Conservation (phyloP, 306 rosid genomes). For the Prunus padus region DNA sequence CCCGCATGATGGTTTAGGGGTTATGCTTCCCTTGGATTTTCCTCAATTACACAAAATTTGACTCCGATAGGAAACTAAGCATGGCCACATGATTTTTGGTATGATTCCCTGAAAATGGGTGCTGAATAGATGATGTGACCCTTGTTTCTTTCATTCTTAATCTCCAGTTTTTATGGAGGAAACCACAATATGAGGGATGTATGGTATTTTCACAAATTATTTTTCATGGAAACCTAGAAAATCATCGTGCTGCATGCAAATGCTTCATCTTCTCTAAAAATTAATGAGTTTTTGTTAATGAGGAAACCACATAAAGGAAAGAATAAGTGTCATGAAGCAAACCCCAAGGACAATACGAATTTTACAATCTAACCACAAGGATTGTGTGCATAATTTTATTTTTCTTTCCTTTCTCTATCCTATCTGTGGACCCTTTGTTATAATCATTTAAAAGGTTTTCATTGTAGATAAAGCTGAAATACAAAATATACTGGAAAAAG, state of each 20-base stretch:
- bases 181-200: not conserved
- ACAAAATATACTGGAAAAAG: not conserved
- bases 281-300: not conserved
- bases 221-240: not conserved
- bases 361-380: not conserved
- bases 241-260: not conserved
- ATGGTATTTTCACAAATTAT: not conserved
- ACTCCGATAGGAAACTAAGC: not conserved
- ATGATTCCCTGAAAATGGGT: not conserved
- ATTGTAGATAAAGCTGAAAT: not conserved
- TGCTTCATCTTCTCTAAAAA: not conserved
- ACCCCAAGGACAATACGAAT: not conserved
- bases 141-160: not conserved
- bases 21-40: not conserved
- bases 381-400: not conserved
- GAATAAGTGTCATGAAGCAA: not conserved
- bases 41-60: not conserved
- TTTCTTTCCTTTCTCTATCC: not conserved
- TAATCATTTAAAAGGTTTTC: not conserved
- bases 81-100: not conserved
- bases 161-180: not conserved
- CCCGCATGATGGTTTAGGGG: not conserved
- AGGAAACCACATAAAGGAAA: not conserved
- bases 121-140: not conserved
- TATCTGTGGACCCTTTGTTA: not conserved